Percentiles rank a stretch among this genome's conserved stretches.
These are phyloP conservation scores for Fusarium sp. DNA, from an alignment of 2,329 filamentous ascomycete genomes.

Conservation along the genomic window DNA sequence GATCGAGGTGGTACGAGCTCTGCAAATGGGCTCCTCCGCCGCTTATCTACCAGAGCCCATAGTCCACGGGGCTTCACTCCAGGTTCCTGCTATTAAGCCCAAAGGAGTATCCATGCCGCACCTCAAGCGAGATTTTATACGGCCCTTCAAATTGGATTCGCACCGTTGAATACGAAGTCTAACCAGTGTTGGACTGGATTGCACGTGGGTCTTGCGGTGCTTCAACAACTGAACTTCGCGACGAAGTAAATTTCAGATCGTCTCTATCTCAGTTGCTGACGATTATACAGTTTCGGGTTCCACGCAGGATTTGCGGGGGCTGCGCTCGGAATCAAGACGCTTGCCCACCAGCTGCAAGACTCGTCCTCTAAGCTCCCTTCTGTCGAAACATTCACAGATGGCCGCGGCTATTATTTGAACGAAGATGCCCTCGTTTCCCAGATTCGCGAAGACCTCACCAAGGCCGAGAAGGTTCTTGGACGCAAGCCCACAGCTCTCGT, in stretches of 20 bases:
- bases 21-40: not conserved
- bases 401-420: slow-evolving; percentile 75
- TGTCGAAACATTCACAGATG: slow-evolving; percentile 41
- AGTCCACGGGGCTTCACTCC: not conserved
- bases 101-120: not conserved
- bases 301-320: slow-evolving; percentile 80
- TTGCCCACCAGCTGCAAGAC: slow-evolving; percentile 83
- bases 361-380: slow-evolving; percentile 71
- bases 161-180: not conserved
- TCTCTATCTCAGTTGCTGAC: not conserved
- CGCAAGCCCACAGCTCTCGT: slow-evolving; percentile 79
- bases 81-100: not conserved
- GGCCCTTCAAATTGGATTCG: not conserved
- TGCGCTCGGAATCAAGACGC: slow-evolving; percentile 79
- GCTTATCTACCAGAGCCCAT: not conserved
- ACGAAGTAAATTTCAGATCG: not conserved
- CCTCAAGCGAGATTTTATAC: not conserved
- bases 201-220: not conserved
- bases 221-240: not conserved
- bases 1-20: not conserved
- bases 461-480: slow-evolving; percentile 77
- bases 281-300: slow-evolving; percentile 66
- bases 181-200: not conserved
- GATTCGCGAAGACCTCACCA: slow-evolving; percentile 56
- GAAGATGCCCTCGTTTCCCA: slow-evolving; percentile 65